Conservation (phyloP, 306 rosid genomes). For the Rosa lucieae region DNA sequence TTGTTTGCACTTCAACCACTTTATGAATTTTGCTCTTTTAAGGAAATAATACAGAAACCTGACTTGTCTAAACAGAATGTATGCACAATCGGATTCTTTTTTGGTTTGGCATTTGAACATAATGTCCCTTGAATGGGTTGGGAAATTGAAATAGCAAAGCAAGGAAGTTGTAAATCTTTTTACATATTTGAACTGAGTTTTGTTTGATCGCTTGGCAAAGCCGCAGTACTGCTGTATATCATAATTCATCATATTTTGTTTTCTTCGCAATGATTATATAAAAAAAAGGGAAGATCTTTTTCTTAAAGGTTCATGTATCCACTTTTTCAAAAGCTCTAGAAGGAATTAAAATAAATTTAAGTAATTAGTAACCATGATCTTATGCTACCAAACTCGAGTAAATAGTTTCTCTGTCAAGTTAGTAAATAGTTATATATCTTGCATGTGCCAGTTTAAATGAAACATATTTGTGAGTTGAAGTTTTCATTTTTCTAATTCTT, state of each 20-base stretch:
- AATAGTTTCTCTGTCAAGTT: background rate
- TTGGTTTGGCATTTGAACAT: background rate
- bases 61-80: background rate
- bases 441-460: conserved; percentile 5
- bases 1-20: background rate
- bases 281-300: background rate
- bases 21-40: background rate
- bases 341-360: background rate
- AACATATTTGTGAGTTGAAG: background rate
- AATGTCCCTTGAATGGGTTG: background rate
- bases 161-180: background rate
- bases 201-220: background rate
- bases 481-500: background rate
- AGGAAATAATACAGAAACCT: background rate
- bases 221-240: background rate
- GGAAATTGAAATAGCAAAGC: background rate
- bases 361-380: background rate
- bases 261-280: background rate
- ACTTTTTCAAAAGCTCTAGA: background rate
- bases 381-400: background rate
- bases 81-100: background rate
- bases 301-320: background rate
- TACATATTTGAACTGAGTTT: background rate
- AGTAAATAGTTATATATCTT: background rate
- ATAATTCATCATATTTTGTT: background rate